phyloP scores from a whole-genome alignment of 208 protist genomes.

The Trypanosoma conorhini region DNA sequence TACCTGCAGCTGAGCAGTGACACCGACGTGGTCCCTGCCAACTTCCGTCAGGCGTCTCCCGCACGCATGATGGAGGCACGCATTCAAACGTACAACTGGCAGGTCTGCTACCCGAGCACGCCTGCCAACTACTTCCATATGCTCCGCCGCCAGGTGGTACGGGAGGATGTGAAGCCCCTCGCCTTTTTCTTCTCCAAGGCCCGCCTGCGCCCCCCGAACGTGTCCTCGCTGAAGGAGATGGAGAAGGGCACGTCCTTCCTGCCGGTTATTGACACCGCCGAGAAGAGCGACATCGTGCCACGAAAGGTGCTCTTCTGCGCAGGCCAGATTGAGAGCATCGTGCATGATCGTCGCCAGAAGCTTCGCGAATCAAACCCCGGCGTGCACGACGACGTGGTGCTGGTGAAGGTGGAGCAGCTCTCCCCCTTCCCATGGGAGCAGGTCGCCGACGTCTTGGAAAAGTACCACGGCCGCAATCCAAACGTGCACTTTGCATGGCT shows the following conservation, averaged over 20 bases:
- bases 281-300: slow-evolving; percentile 51
- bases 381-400: slow-evolving; percentile 83
- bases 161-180: slow-evolving; percentile 98
- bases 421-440: slow-evolving; percentile 98
- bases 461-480: slow-evolving; percentile 82
- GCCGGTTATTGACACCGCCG: slow-evolving; percentile 68
- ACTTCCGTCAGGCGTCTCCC: slow-evolving; percentile 73
- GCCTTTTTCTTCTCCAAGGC: slow-evolving; percentile 95
- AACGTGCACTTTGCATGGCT: slow-evolving; percentile 94
- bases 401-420: slow-evolving; percentile 96
- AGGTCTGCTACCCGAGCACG: slow-evolving; percentile 96
- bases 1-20: slow-evolving; percentile 97
- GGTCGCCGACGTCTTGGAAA: slow-evolving; percentile 84
- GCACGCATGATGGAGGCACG: slow-evolving; percentile 67
- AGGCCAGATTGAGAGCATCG: slow-evolving; percentile 98
- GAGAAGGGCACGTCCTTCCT: slow-evolving; percentile 65
- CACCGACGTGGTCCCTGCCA: slow-evolving; percentile 64
- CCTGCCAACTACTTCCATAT: slow-evolving; percentile 99
- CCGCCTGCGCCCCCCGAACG: slow-evolving; percentile 89
- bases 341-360: slow-evolving; percentile 73
- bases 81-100: slow-evolving; percentile 87
- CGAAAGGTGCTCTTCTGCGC: slow-evolving; percentile 96
- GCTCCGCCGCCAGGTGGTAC: slow-evolving; percentile 96
- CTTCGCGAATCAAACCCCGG: slow-evolving; percentile 50
- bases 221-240: slow-evolving; percentile 84